Evolutionary conservation across 1,284 basidiomycete species (phyloP).

Genomic region (Moniliella sp.): DNA sequence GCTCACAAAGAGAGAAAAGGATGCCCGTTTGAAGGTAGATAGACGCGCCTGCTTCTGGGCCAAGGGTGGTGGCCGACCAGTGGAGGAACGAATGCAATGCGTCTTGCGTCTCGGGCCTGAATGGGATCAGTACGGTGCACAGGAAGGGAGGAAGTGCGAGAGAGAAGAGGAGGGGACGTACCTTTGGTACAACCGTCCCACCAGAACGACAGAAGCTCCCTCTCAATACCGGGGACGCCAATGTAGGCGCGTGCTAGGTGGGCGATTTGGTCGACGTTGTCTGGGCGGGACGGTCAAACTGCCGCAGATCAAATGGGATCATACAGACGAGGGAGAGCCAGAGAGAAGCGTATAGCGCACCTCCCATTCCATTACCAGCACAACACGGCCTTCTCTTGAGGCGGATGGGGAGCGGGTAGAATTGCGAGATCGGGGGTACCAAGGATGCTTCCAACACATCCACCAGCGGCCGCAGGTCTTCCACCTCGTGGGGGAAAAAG

Average conservation of each 20-base stretch:
- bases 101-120: too few species aligned
- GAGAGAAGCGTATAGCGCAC: conserved; percentile 63
- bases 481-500: conserved; percentile 71
- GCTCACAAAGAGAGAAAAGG: conserved; percentile 52
- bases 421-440: too few species aligned
- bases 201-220: conserved; percentile 51
- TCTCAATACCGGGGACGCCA: conserved; percentile 51
- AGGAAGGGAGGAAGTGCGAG: too few species aligned
- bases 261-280: conserved; percentile 38
- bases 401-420: too few species aligned
- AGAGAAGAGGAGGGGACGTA: conserved; percentile 37
- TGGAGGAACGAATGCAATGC: too few species aligned
- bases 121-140: too few species aligned
- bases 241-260: conserved; percentile 45
- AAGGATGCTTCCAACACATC: conserved; percentile 44
- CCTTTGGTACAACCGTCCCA: conserved; percentile 59
- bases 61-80: too few species aligned
- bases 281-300: conserved; percentile 49
- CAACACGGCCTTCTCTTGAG: too few species aligned
- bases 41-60: too few species aligned
- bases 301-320: conserved; percentile 71
- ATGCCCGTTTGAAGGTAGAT: conserved; percentile 48
- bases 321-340: conserved; percentile 86
- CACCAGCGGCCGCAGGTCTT: conserved; percentile 56
- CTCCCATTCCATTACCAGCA: too few species aligned